Evolutionary conservation across 208 protist genomes (phyloP).

Genomic region (Herpetomonas muscarum): DNA sequence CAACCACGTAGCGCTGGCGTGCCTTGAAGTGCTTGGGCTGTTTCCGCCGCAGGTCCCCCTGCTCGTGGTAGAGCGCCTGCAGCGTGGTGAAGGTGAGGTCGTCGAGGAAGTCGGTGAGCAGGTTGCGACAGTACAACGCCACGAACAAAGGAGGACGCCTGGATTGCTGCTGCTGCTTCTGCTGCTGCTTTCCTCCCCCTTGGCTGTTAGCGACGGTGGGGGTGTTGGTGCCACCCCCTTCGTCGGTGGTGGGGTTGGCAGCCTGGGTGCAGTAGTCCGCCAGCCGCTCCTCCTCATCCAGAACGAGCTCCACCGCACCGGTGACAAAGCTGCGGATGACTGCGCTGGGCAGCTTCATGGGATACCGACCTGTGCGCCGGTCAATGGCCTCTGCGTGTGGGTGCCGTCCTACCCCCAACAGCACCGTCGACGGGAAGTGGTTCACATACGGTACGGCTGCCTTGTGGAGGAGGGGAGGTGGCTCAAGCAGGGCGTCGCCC

Average conservation of each 20-base stretch:
- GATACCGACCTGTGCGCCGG: conserved; percentile 42
- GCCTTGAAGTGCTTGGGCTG: conserved; percentile 57
- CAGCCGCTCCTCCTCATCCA: not conserved
- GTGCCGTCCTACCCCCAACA: conserved; percentile 37
- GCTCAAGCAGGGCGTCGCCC: no score
- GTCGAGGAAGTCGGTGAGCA: conserved; percentile 54
- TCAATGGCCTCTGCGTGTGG: conserved; percentile 28
- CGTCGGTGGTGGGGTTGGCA: no score
- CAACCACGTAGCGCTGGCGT: conserved; percentile 51
- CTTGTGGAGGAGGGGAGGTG: no score
- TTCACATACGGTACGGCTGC: conserved; percentile 28
- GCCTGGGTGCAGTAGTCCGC: no score
- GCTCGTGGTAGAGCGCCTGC: conserved; percentile 49
- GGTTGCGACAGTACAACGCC: conserved; percentile 34
- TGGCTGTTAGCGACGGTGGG: no score
- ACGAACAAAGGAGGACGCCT: conserved; percentile 20
- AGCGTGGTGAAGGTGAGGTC: conserved; percentile 64
- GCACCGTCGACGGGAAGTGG: conserved; percentile 37
- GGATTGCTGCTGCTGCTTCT: no score
- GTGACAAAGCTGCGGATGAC: conserved; percentile 6
- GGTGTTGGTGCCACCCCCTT: no score
- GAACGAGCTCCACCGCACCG: conserved; percentile 2
- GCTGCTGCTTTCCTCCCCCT: no score
- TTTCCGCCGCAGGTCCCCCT: conserved; percentile 43
- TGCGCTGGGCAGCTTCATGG: conserved; percentile 6